These are phyloP conservation scores for Lipomyces mesembrius DNA, from an alignment of 805 yeast species.

Conservation along the genomic window DNA sequence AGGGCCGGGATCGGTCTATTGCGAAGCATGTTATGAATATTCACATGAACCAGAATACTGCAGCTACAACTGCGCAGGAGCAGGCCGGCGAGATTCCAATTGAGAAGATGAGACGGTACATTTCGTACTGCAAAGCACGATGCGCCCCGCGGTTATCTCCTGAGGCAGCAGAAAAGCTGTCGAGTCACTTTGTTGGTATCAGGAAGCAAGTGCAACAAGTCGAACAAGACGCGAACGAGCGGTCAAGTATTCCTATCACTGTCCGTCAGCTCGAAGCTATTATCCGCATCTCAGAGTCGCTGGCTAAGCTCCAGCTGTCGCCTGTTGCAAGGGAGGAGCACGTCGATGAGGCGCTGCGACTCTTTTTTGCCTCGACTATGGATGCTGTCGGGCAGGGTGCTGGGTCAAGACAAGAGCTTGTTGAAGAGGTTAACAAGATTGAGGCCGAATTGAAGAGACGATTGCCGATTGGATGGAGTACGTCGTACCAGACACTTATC, in stretches of 20 bases:
- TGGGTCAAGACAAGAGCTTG: conserved; percentile 50
- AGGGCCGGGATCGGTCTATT: conserved; percentile 74
- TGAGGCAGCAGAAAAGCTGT: conserved; percentile 86
- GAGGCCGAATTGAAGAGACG: conserved; percentile 87
- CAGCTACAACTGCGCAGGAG: conserved; percentile 57
- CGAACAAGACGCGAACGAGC: conserved; percentile 80
- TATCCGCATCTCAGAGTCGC: conserved; percentile 89
- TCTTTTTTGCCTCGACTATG: conserved; percentile 96
- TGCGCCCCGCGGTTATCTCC: conserved; percentile 92
- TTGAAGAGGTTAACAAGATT: conserved; percentile 73
- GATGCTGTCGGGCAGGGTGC: conserved; percentile 82
- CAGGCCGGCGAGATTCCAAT: conserved; percentile 77
- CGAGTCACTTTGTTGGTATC: conserved; percentile 90
- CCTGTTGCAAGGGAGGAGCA: conserved; percentile 87
- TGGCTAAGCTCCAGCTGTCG: conserved; percentile 82
- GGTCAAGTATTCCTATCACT: conserved; percentile 96
- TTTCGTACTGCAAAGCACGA: conserved; percentile 78
- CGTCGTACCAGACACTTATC: conserved; percentile 80
- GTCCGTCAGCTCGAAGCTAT: conserved; percentile 97
- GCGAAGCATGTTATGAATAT: conserved; percentile 95
- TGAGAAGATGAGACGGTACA: conserved; percentile 87
- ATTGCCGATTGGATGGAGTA: conserved; percentile 95
- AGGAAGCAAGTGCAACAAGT: conserved; percentile 79
- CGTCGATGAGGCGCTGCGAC: conserved; percentile 92
- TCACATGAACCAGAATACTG: conserved; percentile 75